Percentiles rank a stretch among this genome's conserved stretches.
phyloP scores from a whole-genome alignment of 23 red algal species.

The Gracilaria gracilis region DNA sequence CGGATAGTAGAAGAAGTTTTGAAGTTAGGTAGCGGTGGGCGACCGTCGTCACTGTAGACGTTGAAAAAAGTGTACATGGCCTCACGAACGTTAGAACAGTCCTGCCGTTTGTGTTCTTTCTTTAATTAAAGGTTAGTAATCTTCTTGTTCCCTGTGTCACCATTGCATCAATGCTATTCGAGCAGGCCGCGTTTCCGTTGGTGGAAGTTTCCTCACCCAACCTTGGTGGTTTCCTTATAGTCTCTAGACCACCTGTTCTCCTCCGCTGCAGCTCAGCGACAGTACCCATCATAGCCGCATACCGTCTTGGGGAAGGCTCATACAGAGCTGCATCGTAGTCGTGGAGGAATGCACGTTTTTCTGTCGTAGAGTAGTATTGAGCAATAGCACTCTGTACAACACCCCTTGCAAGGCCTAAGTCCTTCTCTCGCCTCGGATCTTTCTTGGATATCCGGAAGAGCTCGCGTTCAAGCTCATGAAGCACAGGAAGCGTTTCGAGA shows the following conservation, averaged over 20 bases:
- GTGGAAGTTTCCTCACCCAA: conserved; percentile 4
- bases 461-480: conserved; percentile 62
- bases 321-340: conserved; percentile 55
- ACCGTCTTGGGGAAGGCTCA: conserved; percentile 38
- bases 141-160: conserved; percentile 31
- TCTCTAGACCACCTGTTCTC: conserved; percentile 5
- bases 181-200: neutral
- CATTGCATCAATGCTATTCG: neutral
- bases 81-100: neutral
- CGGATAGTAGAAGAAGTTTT: conserved; percentile 12
- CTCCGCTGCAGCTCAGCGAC: conserved; percentile 27
- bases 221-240: neutral
- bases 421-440: conserved; percentile 3
- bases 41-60: neutral
- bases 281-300: conserved; percentile 44
- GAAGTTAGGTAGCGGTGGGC: neutral
- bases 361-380: conserved; percentile 53
- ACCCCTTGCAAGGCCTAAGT: conserved; percentile 33
- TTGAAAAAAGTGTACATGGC: neutral
- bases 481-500: conserved; percentile 55
- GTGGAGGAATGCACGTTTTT: conserved; percentile 32
- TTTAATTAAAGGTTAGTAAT: conserved; percentile 47
- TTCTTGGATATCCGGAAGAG: conserved; percentile 52
- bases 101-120: neutral
- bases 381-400: conserved; percentile 69